Conservation (phyloP, 306 rosid genomes). For the Canavalia ensiformis region DNA sequence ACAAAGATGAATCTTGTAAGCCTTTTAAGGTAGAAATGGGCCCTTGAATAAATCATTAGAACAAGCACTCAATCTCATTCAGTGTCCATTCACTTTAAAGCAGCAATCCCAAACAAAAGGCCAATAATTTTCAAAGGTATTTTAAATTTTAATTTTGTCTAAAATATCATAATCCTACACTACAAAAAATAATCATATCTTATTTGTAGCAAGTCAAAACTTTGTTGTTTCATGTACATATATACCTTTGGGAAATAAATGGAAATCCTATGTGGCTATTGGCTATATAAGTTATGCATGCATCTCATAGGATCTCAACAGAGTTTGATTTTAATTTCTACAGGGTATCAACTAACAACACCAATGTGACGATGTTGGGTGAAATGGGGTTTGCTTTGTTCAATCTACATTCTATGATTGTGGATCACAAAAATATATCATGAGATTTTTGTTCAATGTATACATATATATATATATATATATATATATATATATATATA, state of each 20-base stretch:
- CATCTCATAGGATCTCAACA: not conserved
- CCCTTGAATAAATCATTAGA: slow-evolving; percentile 45
- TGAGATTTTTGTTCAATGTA: no score
- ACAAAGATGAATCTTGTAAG: slow-evolving; percentile 9
- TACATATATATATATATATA: no score
- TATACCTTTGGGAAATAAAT: not conserved
- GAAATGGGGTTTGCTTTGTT: not conserved
- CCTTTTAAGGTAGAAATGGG: slow-evolving; percentile 14
- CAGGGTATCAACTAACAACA: not conserved
- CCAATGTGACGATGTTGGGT: not conserved
- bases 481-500: no score
- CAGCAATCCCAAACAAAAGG: slow-evolving; percentile 37
- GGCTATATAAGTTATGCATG: no score
- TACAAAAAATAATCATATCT: slow-evolving; percentile 9
- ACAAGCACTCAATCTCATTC: slow-evolving; percentile 52
- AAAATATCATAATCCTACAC: slow-evolving; percentile 27
- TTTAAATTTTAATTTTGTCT: not conserved
- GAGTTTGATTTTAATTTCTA: not conserved
- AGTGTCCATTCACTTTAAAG: slow-evolving; percentile 42
- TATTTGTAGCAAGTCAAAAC: slow-evolving; percentile 24
- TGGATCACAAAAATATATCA: not conserved
- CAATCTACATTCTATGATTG: slow-evolving; percentile 13
- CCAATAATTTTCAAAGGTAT: slow-evolving; percentile 1
- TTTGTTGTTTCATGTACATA: slow-evolving; percentile 27
- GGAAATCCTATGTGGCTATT: slow-evolving; percentile 9